A percentile compares a stretch with the other conserved stretches of the same genome.
Evolutionary conservation across 768 basidiomycete species (phyloP).

Genomic region (Kwoniella sp.): DNA sequence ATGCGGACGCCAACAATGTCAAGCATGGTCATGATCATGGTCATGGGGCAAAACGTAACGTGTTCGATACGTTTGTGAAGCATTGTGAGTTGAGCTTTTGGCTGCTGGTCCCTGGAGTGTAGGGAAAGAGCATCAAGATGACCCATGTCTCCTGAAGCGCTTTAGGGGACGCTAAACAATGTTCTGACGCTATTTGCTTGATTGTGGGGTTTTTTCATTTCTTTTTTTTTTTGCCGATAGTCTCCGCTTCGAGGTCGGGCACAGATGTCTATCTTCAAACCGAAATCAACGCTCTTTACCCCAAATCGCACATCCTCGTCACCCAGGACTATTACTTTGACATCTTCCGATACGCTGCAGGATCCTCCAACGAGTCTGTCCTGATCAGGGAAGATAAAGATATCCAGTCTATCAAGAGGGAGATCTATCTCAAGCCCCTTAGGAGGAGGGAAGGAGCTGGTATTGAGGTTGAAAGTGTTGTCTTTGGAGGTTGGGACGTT

Average conservation of each 20-base stretch:
- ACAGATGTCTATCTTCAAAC: slow-evolving; percentile 32
- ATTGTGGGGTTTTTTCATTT: too few relatives aligned
- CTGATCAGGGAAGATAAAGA: slow-evolving; percentile 31
- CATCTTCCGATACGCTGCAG: slow-evolving; percentile 33
- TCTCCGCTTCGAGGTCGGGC: slow-evolving; percentile 29
- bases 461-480: slow-evolving; percentile 7
- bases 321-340: slow-evolving; percentile 35
- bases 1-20: neutral
- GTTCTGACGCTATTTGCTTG: too few relatives aligned
- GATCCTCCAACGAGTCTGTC: slow-evolving; percentile 3
- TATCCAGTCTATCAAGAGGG: slow-evolving; percentile 27
- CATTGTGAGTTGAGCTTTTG: slow-evolving; percentile 1
- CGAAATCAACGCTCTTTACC: slow-evolving; percentile 21
- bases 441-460: slow-evolving; percentile 42
- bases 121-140: too few relatives aligned
- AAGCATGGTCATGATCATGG: neutral
- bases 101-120: too few relatives aligned
- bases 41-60: neutral
- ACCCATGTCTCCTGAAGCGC: too few relatives aligned
- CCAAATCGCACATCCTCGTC: slow-evolving; percentile 31
- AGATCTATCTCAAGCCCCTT: slow-evolving; percentile 18
- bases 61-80: neutral
- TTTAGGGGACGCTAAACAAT: too few relatives aligned
- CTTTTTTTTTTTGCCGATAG: slow-evolving; percentile 5
- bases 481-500: slow-evolving; percentile 39